phyloP scores from a whole-genome alignment of 2,329 filamentous ascomycete genomes.

The Ophiocordyceps polyrhachis-furcata region DNA sequence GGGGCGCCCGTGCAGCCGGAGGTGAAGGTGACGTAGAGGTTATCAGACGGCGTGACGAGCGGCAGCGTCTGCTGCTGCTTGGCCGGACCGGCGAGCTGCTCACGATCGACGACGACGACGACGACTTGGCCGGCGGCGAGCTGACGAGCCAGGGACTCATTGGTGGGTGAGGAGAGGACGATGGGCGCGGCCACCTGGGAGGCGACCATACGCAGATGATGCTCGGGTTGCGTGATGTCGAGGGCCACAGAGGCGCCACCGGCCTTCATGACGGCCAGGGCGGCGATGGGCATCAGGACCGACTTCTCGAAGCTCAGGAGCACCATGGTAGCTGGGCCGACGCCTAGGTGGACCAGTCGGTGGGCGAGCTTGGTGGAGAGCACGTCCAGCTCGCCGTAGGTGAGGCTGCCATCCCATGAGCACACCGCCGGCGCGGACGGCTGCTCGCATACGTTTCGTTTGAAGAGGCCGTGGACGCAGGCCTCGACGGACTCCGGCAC shows the following conservation, averaged over 20 bases:
- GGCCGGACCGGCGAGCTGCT: not conserved
- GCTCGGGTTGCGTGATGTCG: constrained; percentile 7
- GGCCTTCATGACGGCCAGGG: constrained; percentile 7
- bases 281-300: constrained; percentile 6
- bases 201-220: constrained; percentile 5
- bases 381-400: constrained; percentile 17
- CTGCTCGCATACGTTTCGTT: constrained; percentile 13
- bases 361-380: constrained; percentile 3
- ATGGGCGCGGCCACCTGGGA: constrained; percentile 4
- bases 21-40: constrained; percentile 27
- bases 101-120: constrained; percentile 1
- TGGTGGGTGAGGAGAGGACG: constrained; percentile 5
- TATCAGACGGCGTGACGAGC: constrained; percentile 2
- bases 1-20: constrained; percentile 27
- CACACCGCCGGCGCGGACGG: constrained; percentile 18
- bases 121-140: constrained; percentile 1
- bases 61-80: constrained; percentile 1
- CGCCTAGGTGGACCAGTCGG: constrained; percentile 5
- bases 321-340: constrained; percentile 8
- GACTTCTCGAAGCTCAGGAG: constrained; percentile 9
- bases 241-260: constrained; percentile 10
- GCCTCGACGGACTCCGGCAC: constrained; percentile 3
- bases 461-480: constrained; percentile 23
- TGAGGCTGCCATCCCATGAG: constrained; percentile 24
- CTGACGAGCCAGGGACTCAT: constrained; percentile 1